Evolutionary conservation across 164 flowering plant species (phyloP).

Genomic region (Platanus orientalis): DNA sequence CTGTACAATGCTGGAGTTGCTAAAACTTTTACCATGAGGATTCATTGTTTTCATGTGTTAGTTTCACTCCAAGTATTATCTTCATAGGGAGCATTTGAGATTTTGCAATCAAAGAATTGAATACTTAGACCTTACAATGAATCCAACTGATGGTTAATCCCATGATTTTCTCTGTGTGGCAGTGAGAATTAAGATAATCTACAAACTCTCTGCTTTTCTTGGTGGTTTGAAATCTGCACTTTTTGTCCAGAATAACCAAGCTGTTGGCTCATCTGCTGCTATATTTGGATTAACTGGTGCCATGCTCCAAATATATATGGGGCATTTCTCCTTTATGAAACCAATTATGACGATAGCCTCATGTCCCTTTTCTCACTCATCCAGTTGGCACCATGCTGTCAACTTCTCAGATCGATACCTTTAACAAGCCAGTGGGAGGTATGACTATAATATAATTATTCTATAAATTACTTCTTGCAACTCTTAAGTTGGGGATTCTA

Average conservation of each 20-base stretch:
- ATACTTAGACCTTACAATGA: neutral
- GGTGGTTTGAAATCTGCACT: constrained; percentile 62
- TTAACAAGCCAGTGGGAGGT: too few species aligned
- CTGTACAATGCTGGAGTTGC: too few species aligned
- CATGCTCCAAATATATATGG: too few species aligned
- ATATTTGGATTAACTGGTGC: constrained; percentile 82
- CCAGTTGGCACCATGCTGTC: too few species aligned
- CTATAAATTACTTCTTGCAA: too few species aligned
- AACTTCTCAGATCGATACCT: too few species aligned
- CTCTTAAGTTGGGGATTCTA: too few species aligned
- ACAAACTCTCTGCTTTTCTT: constrained; percentile 54
- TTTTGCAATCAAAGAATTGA: neutral
- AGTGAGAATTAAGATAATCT: constrained; percentile 67
- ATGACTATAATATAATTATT: too few species aligned
- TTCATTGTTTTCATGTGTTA: neutral
- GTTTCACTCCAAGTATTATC: constrained; percentile 26
- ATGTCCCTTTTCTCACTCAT: too few species aligned
- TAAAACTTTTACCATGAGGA: too few species aligned
- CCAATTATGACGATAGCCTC: too few species aligned
- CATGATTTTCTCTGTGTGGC: constrained; percentile 18
- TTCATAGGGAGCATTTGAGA: constrained; percentile 65
- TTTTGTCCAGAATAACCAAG: constrained; percentile 52
- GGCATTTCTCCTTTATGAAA: too few species aligned
- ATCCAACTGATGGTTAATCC: neutral
- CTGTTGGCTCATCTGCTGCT: constrained; percentile 66